Percentiles rank a stretch among this genome's conserved stretches.
Evolutionary conservation across 805 yeast species (phyloP).

Genomic region (Cyberlindnera nakhonratchasimensis): DNA sequence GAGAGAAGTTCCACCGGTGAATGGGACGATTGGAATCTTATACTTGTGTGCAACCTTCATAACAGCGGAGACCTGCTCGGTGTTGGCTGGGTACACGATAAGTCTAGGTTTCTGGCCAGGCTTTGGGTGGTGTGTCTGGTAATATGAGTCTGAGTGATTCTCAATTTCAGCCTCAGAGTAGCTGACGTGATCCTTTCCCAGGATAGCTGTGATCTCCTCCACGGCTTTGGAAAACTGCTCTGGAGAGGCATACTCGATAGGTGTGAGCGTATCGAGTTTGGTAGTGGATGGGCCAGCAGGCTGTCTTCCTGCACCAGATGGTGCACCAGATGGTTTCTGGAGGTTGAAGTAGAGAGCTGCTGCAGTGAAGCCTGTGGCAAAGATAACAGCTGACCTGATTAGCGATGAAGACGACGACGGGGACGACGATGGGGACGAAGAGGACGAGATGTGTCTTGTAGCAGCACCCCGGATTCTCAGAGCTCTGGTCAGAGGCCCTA

Average conservation of each 20-base stretch:
- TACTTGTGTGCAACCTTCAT: conserved; percentile 59
- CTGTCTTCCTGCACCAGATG: neutral
- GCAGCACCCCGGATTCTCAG: neutral
- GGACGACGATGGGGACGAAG: neutral
- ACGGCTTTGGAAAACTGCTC: conserved; percentile 39
- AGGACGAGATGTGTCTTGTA: conserved; percentile 1
- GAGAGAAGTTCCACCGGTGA: conserved; percentile 72
- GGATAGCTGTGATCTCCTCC: conserved; percentile 35
- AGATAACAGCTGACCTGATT: conserved; percentile 10
- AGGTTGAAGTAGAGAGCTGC: conserved; percentile 11
- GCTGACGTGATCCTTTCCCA: conserved; percentile 37
- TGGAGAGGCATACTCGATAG: conserved; percentile 41
- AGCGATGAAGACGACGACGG: neutral
- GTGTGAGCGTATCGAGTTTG: conserved; percentile 31
- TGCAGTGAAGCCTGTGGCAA: conserved; percentile 18
- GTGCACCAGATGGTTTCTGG: neutral
- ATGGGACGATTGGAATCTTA: conserved; percentile 71
- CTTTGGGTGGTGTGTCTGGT: conserved; percentile 59
- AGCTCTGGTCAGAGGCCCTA: neutral
- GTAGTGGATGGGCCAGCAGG: conserved; percentile 30
- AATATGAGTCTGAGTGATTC: conserved; percentile 58
- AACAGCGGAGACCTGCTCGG: conserved; percentile 63
- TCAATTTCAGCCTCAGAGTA: conserved; percentile 39
- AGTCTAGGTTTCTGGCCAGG: conserved; percentile 56
- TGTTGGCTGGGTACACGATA: conserved; percentile 58